These are phyloP conservation scores for Starmera dryadoides DNA, from an alignment of 805 yeast species.

Conservation along the genomic window DNA sequence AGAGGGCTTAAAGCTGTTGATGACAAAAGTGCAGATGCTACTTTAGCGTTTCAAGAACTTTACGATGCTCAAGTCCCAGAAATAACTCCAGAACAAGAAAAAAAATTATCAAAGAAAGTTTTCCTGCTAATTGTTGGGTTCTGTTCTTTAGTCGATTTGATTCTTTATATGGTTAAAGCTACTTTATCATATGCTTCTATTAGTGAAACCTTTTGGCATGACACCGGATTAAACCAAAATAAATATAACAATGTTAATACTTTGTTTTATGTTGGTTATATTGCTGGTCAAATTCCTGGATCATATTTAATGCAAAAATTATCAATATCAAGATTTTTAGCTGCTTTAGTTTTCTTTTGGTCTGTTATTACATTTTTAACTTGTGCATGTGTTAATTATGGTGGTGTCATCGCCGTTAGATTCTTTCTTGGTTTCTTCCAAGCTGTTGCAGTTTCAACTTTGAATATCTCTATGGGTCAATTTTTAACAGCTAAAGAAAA, in stretches of 20 bases:
- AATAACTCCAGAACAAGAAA: conserved; percentile 31
- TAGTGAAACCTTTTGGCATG: conserved; percentile 32
- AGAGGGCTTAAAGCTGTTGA: neutral
- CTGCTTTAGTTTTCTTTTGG: conserved; percentile 24
- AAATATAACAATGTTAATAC: conserved; percentile 24
- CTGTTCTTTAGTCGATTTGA: conserved; percentile 27
- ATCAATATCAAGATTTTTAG: conserved; percentile 21
- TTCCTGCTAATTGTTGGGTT: conserved; percentile 24
- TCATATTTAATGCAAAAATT: conserved; percentile 24
- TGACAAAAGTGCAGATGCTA: conserved; percentile 24
- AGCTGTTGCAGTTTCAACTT: conserved; percentile 23
- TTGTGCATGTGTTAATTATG: neutral
- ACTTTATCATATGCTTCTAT: conserved; percentile 35
- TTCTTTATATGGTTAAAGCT: conserved; percentile 38
- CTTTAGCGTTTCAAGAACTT: conserved; percentile 23
- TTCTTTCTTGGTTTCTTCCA: conserved; percentile 13
- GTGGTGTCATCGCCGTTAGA: neutral
- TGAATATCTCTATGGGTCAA: conserved; percentile 16
- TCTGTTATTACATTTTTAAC: conserved; percentile 20
- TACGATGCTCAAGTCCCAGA: conserved; percentile 22
- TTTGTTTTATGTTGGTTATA: conserved; percentile 32
- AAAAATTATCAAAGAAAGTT: conserved; percentile 25
- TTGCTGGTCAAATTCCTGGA: conserved; percentile 28
- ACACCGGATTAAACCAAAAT: conserved; percentile 16
- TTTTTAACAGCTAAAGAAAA: conserved; percentile 25